phyloP scores from a whole-genome alignment of 306 rosid genomes.

The Luffa aegyptiaca region DNA sequence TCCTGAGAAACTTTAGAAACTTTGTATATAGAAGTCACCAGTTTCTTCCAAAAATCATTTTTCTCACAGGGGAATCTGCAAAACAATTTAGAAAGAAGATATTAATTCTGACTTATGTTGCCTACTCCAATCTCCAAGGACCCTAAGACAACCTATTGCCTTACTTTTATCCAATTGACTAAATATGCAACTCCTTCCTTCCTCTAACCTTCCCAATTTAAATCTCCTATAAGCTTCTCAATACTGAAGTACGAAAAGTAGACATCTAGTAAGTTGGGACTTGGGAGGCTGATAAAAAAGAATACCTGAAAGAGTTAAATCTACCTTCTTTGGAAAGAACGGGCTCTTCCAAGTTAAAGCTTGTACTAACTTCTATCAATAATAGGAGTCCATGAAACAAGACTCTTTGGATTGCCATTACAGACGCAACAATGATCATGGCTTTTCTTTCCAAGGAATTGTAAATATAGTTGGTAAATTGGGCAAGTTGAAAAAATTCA shows the following conservation, averaged over 20 bases:
- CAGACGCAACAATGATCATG: no score
- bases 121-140: background rate
- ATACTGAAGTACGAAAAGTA: background rate
- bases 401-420: no score
- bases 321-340: background rate
- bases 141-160: background rate
- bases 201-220: background rate
- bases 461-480: no score
- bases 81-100: background rate
- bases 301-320: background rate
- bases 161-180: background rate
- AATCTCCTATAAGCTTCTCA: background rate
- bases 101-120: background rate
- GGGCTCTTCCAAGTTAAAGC: background rate
- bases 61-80: background rate
- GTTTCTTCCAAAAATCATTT: background rate
- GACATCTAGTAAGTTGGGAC: background rate
- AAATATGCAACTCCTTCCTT: background rate
- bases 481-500: no score
- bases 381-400: no score
- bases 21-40: background rate
- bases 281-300: background rate
- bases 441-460: no score
- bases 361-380: no score
- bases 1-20: background rate